phyloP scores from a whole-genome alignment of 1,139 yeast genomes.

The Suhomyces wounanorum region DNA sequence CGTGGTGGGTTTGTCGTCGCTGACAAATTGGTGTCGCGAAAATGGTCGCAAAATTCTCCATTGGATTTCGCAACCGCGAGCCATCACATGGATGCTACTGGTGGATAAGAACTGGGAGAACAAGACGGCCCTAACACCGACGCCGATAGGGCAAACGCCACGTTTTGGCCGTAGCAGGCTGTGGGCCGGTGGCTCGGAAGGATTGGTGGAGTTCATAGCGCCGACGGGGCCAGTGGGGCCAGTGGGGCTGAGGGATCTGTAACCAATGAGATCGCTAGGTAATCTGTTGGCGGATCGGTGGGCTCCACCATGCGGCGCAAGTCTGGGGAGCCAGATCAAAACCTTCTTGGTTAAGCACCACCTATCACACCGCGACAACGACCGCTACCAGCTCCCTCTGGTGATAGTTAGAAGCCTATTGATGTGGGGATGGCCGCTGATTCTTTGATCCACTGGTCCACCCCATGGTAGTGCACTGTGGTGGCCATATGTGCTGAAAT shows the following conservation, averaged over 20 bases:
- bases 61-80: constrained; percentile 6
- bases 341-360: not conserved
- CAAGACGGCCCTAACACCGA: too few species aligned
- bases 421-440: not conserved
- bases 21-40: constrained; percentile 2
- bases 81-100: not conserved
- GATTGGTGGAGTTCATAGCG: too few species aligned
- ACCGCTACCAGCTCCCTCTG: not conserved
- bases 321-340: not conserved
- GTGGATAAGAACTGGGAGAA: too few species aligned
- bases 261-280: too few species aligned
- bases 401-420: not conserved
- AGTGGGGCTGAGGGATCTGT: too few species aligned
- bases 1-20: not conserved
- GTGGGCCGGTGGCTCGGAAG: too few species aligned
- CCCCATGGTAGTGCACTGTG: too few species aligned
- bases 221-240: too few species aligned
- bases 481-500: too few species aligned
- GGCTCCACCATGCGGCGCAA: not conserved
- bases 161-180: too few species aligned
- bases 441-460: too few species aligned
- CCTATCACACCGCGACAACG: not conserved
- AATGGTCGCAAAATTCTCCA: constrained; percentile 5
- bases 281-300: not conserved
- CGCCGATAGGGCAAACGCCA: too few species aligned